Percentiles rank a stretch among this genome's conserved stretches.
phyloP scores from a whole-genome alignment of 2,329 filamentous ascomycete genomes.

The Sclerotinia sclerotiorum region DNA sequence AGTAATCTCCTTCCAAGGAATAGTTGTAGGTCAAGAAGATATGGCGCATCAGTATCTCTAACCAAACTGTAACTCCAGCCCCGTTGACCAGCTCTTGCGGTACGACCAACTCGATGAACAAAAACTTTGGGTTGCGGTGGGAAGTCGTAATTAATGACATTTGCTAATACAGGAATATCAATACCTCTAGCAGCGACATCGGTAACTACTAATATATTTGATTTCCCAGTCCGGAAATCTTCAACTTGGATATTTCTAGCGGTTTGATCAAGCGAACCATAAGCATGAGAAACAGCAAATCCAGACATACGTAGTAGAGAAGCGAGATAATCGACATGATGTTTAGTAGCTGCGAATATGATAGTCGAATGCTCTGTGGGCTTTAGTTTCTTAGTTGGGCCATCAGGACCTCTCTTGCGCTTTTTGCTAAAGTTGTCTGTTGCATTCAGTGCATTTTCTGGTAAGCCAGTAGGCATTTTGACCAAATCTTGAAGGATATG shows the following conservation, averaged over 20 bases:
- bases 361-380: conserved; percentile 92
- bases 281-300: conserved; percentile 90
- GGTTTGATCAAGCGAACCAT: conserved; percentile 91
- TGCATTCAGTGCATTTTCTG: conserved; percentile 49
- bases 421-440: conserved; percentile 57
- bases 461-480: conserved; percentile 73
- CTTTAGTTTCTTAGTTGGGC: conserved; percentile 59
- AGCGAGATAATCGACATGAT: conserved; percentile 92
- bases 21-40: conserved; percentile 88
- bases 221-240: conserved; percentile 78
- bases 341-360: conserved; percentile 91
- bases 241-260: conserved; percentile 91
- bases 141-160: conserved; percentile 99
- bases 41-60: conserved; percentile 82
- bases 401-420: conserved; percentile 63
- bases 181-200: conserved; percentile 97
- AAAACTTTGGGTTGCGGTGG: conserved; percentile 96
- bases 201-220: conserved; percentile 91
- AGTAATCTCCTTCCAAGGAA: conserved; percentile 86
- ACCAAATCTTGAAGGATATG: conserved; percentile 90
- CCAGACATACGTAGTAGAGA: conserved; percentile 76
- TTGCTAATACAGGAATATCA: conserved; percentile 92
- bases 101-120: conserved; percentile 92
- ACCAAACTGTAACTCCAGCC: conserved; percentile 97
- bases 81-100: conserved; percentile 85